Evolutionary conservation across 805 yeast species (phyloP), one percentile per base, ranked within the genome.

Genomic region (Yamadazyma paraphyllophila): DNA sequence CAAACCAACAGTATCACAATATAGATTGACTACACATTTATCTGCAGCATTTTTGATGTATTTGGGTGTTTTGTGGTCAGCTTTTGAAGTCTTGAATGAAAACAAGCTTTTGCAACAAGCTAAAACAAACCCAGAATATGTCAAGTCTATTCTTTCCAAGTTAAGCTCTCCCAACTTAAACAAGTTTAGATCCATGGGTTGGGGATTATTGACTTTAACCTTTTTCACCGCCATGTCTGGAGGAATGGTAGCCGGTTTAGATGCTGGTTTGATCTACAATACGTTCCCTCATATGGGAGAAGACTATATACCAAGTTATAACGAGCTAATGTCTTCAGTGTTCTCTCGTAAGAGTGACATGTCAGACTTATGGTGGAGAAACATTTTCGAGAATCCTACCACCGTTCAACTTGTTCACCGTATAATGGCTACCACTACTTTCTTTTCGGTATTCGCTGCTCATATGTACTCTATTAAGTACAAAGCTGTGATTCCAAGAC

Each of bases 221-320:
- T 92, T 90, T 56, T 48, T 85, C 34, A 94, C 99, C 14, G 96
- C 97, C 13, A 86, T 94, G 95, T 81, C 96, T 9, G 99, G 99
- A 50, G 97, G 96, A 12, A 81, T 94, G 76, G 99, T 94, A 37
- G 99, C 99, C 12, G 99, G 99, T 7, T 74, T 94, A 45, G 99
- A 94, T 67, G 99, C 99, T 2, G 99, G 99, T 41, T 73, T 91
- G 66, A 90, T 94, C 54, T 94, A 94, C 67, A 94, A 94, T 66
- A 85, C 95, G 3, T 94, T 90, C 78, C 99, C 99, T 27, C 87
- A 84, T 57, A 94, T 94, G 99, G 98, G 98, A 35, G 88, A 88
- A 41, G 80, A 78, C 34, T 76, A 78, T 69, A 52, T 86, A 32
- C 99, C 99, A 8, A 77, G 86, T 13, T 65, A 61, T n/a, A 69